Conservation (phyloP, 1,139 yeast genomes). For the Schizosaccharomyces versatilis region DNA sequence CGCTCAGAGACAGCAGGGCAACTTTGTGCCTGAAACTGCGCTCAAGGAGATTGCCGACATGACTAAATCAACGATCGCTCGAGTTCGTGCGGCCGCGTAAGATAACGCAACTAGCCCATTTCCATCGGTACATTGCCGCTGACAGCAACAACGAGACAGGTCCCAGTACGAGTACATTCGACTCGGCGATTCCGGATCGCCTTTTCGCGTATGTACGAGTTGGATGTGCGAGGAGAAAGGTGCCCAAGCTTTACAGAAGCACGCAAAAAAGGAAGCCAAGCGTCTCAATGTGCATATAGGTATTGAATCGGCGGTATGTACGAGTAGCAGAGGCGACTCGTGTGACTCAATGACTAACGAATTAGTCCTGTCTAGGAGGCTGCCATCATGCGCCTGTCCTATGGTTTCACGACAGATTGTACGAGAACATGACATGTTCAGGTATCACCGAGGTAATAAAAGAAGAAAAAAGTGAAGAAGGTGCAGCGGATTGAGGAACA, state of each 20-base stretch:
- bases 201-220: background rate
- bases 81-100: background rate
- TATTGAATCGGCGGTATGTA: background rate
- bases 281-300: background rate
- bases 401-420: background rate
- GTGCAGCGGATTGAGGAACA: too few species aligned
- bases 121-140: background rate
- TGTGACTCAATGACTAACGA: background rate
- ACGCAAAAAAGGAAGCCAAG: background rate
- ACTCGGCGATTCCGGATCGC: background rate
- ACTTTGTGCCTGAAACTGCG: constrained; percentile 66
- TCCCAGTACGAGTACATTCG: background rate
- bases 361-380: background rate
- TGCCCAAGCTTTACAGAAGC: constrained; percentile 8
- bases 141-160: background rate
- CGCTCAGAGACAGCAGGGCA: constrained; percentile 71
- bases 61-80: background rate
- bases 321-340: background rate
- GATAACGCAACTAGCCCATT: background rate
- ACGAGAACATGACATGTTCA: background rate
- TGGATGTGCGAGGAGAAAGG: constrained; percentile 10
- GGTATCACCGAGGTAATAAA: too few species aligned
- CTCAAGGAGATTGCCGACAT: constrained; percentile 50
- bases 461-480: too few species aligned
- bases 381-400: background rate